These are phyloP conservation scores for Coniferiporia weirii DNA, from an alignment of 1,284 basidiomycete genomes.

Conservation along the genomic window DNA sequence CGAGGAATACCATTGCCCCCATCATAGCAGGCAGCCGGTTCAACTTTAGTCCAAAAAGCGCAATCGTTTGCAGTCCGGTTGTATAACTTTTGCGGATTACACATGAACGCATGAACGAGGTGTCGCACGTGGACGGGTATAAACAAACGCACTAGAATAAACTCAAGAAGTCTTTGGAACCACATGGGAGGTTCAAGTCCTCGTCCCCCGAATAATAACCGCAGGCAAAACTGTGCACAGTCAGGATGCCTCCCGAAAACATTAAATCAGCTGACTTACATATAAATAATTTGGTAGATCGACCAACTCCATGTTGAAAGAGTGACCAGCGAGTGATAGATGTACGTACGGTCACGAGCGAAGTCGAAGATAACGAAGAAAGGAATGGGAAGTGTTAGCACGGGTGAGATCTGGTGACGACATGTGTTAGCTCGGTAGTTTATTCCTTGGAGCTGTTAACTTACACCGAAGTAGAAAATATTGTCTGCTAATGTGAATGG, in stretches of 20 bases:
- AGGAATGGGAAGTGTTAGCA: constrained; percentile 36
- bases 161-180: constrained; percentile 52
- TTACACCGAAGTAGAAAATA: constrained; percentile 54
- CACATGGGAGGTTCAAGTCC: constrained; percentile 31
- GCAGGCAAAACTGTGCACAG: constrained; percentile 44
- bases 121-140: constrained; percentile 2
- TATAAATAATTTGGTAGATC: constrained; percentile 46
- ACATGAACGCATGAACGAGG: neutral
- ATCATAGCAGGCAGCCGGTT: constrained; percentile 62
- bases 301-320: constrained; percentile 52
- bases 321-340: constrained; percentile 57
- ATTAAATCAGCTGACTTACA: constrained; percentile 35
- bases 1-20: constrained; percentile 52
- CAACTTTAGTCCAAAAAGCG: constrained; percentile 69
- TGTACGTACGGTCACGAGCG: constrained; percentile 50
- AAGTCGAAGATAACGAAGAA: constrained; percentile 65
- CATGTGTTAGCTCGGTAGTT: constrained; percentile 30
- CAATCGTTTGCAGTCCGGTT: constrained; percentile 69
- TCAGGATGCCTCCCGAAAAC: neutral
- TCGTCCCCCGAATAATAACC: constrained; percentile 37
- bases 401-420: constrained; percentile 37
- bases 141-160: constrained; percentile 58
- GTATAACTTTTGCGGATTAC: constrained; percentile 35
- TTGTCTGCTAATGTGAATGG: constrained; percentile 48
- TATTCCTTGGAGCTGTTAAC: constrained; percentile 25